Percentiles rank a stretch among this genome's conserved stretches.
phyloP scores from a whole-genome alignment of 371 early-diverging fungal species.

The Choanephora cucurbitarum region DNA sequence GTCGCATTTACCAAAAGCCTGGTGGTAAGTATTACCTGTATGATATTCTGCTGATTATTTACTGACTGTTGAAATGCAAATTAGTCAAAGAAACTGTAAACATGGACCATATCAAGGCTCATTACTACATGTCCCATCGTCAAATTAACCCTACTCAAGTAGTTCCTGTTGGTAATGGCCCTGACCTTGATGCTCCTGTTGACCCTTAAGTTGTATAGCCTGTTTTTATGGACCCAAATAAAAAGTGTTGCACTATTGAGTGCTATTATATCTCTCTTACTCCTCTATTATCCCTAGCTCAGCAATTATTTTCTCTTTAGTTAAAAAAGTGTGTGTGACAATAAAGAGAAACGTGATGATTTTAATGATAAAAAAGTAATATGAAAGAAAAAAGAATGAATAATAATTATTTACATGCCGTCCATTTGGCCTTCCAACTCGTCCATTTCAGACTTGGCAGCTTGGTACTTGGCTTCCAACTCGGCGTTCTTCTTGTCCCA shows the following conservation, averaged over 20 bases:
- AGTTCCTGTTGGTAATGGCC: constrained; percentile 87
- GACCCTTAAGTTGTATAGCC: constrained; percentile 12
- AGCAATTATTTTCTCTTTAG: too few species aligned
- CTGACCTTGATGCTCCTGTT: constrained; percentile 56
- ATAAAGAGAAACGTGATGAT: not conserved
- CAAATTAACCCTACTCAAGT: constrained; percentile 92
- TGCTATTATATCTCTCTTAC: too few species aligned
- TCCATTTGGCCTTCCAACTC: constrained; percentile 47
- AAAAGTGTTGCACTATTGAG: too few species aligned
- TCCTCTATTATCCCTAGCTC: too few species aligned
- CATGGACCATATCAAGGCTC: constrained; percentile 93
- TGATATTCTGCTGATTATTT: not conserved
- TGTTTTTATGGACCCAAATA: not conserved
- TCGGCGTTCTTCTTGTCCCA: constrained; percentile 44
- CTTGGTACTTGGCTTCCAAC: constrained; percentile 32
- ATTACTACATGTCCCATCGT: constrained; percentile 88
- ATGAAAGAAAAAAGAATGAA: not conserved
- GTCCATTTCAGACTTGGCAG: constrained; percentile 44
- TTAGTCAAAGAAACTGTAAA: constrained; percentile 76
- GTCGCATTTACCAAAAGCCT: constrained; percentile 81
- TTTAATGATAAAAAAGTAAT: constrained; percentile 2
- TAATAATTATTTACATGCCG: constrained; percentile 31
- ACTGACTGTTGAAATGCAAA: not conserved
- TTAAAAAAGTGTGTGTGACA: constrained; percentile 3
- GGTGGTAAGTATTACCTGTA: constrained; percentile 42